Evolutionary conservation across 257 asterid genomes (phyloP), one percentile per base, ranked within the genome.

Genomic region (Forsythia suspensa): DNA sequence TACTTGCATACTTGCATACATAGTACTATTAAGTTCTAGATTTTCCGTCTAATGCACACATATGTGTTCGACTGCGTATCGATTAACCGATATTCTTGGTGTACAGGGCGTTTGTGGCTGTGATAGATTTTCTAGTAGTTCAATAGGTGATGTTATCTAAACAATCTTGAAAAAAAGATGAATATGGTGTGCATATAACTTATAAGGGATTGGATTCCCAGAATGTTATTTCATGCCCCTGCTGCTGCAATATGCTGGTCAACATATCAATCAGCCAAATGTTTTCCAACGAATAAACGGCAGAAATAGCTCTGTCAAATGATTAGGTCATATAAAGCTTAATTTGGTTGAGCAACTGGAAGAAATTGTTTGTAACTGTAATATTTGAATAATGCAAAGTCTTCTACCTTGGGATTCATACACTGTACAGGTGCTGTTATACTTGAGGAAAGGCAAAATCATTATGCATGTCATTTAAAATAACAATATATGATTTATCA

Each of bases 161-260:
- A 75, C 77, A 34, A 86, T 88, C 21, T 80, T 82, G 86, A 83
- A 77, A 40, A 24, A 88, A 80, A 76, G 91, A 89, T n/a, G 96
- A 92, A 18, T 86, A 89, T 44, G 52, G 84, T 9, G 94, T 92
- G 57, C 87, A 89, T 0, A 75, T 85, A 85, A 76, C 87, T 91
- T 0, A 76, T 84, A 85, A 76, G 89, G 8, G 94, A 91, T 2
- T 91, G 92, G 96, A 71, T 83, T 24, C 93, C 93, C 6, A 92
- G 95, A 75, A 89, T 88, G 90, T 81, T 90, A 51, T 90, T 91
- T 74, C 93, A 90, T 80, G 92, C 95, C 7, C 97, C 97, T 55
- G 93, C 95, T 72, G 97, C 95, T 42, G 92, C 97, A 20, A 86
- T 88, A 44, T 86, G 92, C 88, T 90, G 95, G 95, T 89, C 95